A percentile compares a stretch with the other conserved stretches of the same genome.
Conservation (phyloP, 2,329 filamentous ascomycete genomes). For the Penicillium sp. region DNA sequence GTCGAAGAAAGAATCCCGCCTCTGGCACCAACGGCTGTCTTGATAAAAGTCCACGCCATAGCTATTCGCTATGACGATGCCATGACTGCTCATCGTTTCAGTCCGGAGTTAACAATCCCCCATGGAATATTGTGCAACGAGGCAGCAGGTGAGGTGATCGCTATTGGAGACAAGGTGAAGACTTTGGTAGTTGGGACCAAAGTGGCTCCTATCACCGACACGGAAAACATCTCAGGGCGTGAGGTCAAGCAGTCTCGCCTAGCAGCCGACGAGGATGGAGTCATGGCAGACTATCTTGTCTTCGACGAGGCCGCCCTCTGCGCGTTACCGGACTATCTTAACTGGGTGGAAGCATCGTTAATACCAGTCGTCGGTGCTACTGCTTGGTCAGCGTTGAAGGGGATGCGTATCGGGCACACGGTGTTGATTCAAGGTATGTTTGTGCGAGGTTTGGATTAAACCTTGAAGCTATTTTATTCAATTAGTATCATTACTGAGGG, state of each 20-base stretch:
- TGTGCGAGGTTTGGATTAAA: too few species aligned
- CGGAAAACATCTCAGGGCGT: conserved; percentile 43
- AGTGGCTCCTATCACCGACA: conserved; percentile 42
- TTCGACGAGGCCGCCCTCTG: conserved; percentile 43
- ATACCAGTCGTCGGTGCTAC: conserved; percentile 51
- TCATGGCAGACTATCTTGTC: conserved; percentile 44
- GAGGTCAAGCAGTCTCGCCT: conserved; percentile 45
- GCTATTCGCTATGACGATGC: too few species aligned
- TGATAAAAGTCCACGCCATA: background rate
- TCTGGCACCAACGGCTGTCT: too few species aligned
- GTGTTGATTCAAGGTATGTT: conserved; percentile 48
- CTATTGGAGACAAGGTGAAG: conserved; percentile 39
- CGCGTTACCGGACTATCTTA: conserved; percentile 41
- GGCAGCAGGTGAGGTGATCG: conserved; percentile 45
- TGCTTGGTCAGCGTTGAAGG: conserved; percentile 50
- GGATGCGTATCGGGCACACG: conserved; percentile 40
- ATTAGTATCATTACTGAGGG: background rate
- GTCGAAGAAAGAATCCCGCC: too few species aligned
- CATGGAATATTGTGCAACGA: conserved; percentile 46
- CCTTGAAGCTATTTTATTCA: background rate
- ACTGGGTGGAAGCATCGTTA: conserved; percentile 38
- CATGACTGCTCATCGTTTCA: too few species aligned
- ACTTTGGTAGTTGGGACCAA: conserved; percentile 38
- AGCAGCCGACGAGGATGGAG: conserved; percentile 48
- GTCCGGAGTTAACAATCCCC: too few species aligned